Evolutionary conservation across 2,329 filamentous ascomycete species (phyloP), one percentile per base, ranked within the genome.

Genomic region (Cladosporium sp.): DNA sequence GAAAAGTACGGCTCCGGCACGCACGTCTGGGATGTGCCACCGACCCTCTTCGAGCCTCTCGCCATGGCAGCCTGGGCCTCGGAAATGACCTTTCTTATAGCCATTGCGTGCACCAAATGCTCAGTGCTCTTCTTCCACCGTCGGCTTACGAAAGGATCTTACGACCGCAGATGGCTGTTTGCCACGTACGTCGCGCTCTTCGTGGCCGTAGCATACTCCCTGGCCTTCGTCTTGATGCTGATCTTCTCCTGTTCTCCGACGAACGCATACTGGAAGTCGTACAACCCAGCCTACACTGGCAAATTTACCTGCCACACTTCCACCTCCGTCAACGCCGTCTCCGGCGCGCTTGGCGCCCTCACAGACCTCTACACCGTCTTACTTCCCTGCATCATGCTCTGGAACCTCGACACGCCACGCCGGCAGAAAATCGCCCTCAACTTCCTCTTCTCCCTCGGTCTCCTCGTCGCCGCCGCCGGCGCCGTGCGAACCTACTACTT

Each of bases 361-460:
- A 57, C 50, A 37, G 59, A 62, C 43, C 16, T 59, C n/a, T 62
- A 59, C 44, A 52, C 57, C 4, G 57, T 60, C 10, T 14, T 59
- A n/a, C 40, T 62, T 8, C 59, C 59, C 2, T 58, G 72, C 4
- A 63, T 73, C 8, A 66, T 75, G n/a, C 66, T 76, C 9, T 67
- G 69, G 63, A 70, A 72, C 14, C 64, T 75, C n/a, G 68, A 73
- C 40, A 70, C 75, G 37, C 65, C 71, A 5, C 60, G 56, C 22
- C 66, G 68, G n/a, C 72, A 75, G 56, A 75, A 74, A 38, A 51
- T 54, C 19, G 56, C 56, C 2, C 37, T 59, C n/a, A 56, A 58
- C 43, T 46, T 52, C 48, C 45, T 59, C 40, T 66, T 65, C 52
- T 59, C 49, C 5, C 53, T 66, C 8, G 61, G 61, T 2, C 41